These are phyloP conservation scores for Boletus sp. DNA, from an alignment of 1,284 basidiomycete species.

Conservation along the genomic window DNA sequence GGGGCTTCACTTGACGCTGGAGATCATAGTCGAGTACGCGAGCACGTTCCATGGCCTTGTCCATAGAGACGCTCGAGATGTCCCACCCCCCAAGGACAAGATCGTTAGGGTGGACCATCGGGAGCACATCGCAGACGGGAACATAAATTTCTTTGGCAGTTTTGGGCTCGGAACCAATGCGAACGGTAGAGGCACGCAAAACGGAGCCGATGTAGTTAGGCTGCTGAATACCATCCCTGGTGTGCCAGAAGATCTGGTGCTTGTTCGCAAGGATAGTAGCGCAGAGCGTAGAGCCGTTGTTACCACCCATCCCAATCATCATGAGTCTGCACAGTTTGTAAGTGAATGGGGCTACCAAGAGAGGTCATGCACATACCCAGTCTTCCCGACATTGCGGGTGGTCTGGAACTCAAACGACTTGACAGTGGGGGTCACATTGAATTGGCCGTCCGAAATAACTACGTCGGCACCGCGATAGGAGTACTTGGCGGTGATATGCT, in stretches of 20 bases:
- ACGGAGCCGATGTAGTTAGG: constrained; percentile 97
- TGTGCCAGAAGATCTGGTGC: constrained; percentile 94
- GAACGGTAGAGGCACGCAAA: constrained; percentile 92
- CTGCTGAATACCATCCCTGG: constrained; percentile 88
- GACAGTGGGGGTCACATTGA: constrained; percentile 74
- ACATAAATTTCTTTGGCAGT: constrained; percentile 93
- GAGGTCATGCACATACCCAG: constrained; percentile 65
- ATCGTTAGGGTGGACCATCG: constrained; percentile 99
- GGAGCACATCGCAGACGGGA: constrained; percentile 90
- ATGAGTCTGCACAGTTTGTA: constrained; percentile 63
- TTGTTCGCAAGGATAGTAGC: constrained; percentile 97
- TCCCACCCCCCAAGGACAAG: constrained; percentile 99
- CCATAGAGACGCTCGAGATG: constrained; percentile 83
- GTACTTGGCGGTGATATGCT: constrained; percentile 83
- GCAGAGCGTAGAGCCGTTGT: constrained; percentile 95
- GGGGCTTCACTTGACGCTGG: constrained; percentile 90
- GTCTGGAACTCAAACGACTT: constrained; percentile 93
- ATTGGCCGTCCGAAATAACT: constrained; percentile 66
- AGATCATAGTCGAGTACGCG: constrained; percentile 97
- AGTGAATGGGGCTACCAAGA: constrained; percentile 10
- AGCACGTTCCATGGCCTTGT: constrained; percentile 92
- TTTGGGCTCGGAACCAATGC: constrained; percentile 81
- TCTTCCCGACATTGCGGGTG: constrained; percentile 83
- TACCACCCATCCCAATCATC: constrained; percentile 97
- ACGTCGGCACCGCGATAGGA: constrained; percentile 82